Evolutionary conservation across 495 filamentous ascomycete species (phyloP).

Genomic region (Lophiostoma macrostomum): DNA sequence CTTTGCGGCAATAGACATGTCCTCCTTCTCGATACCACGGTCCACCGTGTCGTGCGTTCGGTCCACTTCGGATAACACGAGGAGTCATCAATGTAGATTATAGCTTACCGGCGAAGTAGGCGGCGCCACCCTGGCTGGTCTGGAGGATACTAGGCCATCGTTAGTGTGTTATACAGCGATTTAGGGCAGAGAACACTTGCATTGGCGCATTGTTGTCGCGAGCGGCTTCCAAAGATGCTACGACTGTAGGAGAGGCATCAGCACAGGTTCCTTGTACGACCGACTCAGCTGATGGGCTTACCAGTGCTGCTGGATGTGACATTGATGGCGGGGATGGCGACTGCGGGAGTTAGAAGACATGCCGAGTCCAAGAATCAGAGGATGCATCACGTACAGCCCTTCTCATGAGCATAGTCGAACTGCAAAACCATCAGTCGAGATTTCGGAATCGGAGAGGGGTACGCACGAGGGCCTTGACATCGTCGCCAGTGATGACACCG

Average conservation of each 20-base stretch:
- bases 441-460: not conserved
- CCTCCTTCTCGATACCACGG: no score
- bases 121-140: conserved; percentile 87
- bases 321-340: conserved; percentile 88
- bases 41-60: no score
- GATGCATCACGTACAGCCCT: conserved; percentile 49
- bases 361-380: not conserved
- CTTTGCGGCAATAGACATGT: no score
- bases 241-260: not conserved
- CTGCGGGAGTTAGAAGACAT: not conserved
- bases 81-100: not conserved
- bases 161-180: not conserved
- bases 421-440: conserved; percentile 45
- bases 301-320: conserved; percentile 91
- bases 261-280: not conserved
- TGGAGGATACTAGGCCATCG: conserved; percentile 89
- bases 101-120: conserved; percentile 88
- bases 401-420: conserved; percentile 81
- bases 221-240: conserved; percentile 78
- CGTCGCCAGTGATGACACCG: conserved; percentile 85
- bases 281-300: conserved; percentile 62
- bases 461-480: conserved; percentile 37
- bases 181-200: not conserved
- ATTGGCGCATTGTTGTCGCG: conserved; percentile 52
- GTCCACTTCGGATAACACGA: not conserved